phyloP scores from a whole-genome alignment of 1,284 basidiomycete species.

The Pseudozyma sp. region DNA sequence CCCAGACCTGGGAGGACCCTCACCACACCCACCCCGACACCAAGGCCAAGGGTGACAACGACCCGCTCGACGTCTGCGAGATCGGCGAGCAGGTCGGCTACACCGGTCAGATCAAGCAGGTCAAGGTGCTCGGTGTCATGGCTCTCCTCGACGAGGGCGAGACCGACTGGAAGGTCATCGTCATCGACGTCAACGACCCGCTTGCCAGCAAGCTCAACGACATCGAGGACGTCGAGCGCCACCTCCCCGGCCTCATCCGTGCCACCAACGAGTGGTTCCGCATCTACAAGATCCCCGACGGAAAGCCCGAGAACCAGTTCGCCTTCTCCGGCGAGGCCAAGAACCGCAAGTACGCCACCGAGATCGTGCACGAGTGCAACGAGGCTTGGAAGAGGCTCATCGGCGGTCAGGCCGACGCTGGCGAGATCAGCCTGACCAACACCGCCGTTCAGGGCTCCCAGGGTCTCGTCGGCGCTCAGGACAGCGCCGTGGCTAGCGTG shows the following conservation, averaged over 20 bases:
- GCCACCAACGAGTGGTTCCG: conserved; percentile 87
- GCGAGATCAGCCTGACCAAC: conserved; percentile 71
- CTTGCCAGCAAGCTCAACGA: conserved; percentile 97
- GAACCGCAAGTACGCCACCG: conserved; percentile 95
- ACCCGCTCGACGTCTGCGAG: conserved; percentile 99
- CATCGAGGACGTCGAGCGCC: conserved; percentile 98
- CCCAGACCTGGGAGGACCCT: conserved; percentile 99
- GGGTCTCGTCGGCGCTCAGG: conserved; percentile 74
- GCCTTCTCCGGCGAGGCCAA: conserved; percentile 99
- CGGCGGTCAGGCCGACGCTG: conserved; percentile 75
- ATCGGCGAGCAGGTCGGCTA: conserved; percentile 99
- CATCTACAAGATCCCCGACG: conserved; percentile 96
- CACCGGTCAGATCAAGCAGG: conserved; percentile 98
- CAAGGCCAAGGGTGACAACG: conserved; percentile 98
- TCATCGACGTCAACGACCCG: conserved; percentile 96
- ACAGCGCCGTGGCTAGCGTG: conserved; percentile 77
- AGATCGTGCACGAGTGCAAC: conserved; percentile 98
- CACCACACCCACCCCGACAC: conserved; percentile 89
- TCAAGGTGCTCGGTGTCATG: conserved; percentile 99
- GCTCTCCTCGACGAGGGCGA: conserved; percentile 75
- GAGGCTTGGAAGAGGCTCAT: conserved; percentile 98
- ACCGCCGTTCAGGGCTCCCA: conserved; percentile 79
- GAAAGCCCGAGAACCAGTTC: conserved; percentile 98
- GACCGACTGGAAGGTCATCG: conserved; percentile 70
- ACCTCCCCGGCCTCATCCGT: conserved; percentile 85